phyloP scores from a whole-genome alignment of 176 grass and related monocot species.

The Zea mays region DNA sequence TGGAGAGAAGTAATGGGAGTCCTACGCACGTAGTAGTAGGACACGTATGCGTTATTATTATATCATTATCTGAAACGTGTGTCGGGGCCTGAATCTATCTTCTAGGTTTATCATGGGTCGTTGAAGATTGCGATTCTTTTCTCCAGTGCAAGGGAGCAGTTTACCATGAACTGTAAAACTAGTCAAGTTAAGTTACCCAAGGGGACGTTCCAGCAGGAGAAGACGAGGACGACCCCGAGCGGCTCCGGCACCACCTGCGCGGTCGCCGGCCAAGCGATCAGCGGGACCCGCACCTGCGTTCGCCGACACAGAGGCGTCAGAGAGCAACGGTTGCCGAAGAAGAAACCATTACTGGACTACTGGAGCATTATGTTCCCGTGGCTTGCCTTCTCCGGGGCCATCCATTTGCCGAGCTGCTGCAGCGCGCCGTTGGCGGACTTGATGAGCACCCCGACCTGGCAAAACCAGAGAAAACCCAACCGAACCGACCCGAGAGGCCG shows the following conservation, averaged over 20 bases:
- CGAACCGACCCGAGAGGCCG: too few species aligned
- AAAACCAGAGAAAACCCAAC: not conserved
- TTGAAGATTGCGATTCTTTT: too few species aligned
- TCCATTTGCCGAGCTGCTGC: constrained; percentile 61
- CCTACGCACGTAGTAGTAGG: not conserved
- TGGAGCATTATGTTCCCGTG: not conserved
- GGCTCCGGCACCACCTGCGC: constrained; percentile 80
- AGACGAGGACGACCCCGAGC: constrained; percentile 80
- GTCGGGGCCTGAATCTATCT: not conserved
- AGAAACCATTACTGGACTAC: too few species aligned
- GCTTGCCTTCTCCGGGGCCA: constrained; percentile 58
- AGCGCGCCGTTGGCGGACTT: constrained; percentile 67
- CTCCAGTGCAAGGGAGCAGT: too few species aligned
- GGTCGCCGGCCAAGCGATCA: constrained; percentile 56
- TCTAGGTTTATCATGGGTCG: too few species aligned
- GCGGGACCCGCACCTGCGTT: constrained; percentile 58
- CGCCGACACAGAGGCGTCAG: not conserved
- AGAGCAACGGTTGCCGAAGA: too few species aligned
- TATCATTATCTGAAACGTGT: too few species aligned
- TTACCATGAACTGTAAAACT: too few species aligned
- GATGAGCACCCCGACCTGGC: constrained; percentile 61
- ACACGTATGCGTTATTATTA: too few species aligned
- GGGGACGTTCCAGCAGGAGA: constrained; percentile 89
- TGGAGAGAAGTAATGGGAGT: not conserved
- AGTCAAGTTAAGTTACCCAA: too few species aligned